A percentile compares a stretch with the other conserved stretches of the same genome.
Evolutionary conservation across 495 filamentous ascomycete genomes (phyloP).

Genomic region (Hypoxylon intermedium): DNA sequence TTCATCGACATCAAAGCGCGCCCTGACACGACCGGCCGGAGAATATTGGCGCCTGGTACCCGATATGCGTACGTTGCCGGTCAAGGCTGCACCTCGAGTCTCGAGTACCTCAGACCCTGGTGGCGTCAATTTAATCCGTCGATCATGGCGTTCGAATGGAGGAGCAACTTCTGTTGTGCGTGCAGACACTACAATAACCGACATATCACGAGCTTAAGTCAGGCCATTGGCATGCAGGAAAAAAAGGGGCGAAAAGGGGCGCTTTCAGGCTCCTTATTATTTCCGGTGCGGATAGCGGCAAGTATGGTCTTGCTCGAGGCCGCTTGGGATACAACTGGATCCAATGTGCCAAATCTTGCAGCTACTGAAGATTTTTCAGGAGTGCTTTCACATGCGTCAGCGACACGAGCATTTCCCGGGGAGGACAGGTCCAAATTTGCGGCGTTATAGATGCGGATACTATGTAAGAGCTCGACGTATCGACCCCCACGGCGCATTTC

Average conservation of each 20-base stretch:
- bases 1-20: background rate
- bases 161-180: background rate
- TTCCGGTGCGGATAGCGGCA: background rate
- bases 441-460: constrained; percentile 4
- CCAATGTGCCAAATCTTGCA: constrained; percentile 3
- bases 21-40: constrained; percentile 10
- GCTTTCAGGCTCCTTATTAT: too few species aligned
- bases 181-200: background rate
- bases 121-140: background rate
- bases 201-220: background rate
- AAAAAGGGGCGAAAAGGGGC: background rate
- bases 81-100: background rate
- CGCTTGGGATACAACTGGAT: background rate
- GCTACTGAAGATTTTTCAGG: background rate
- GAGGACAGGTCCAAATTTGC: constrained; percentile 7
- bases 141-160: background rate
- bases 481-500: constrained; percentile 19
- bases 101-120: background rate
- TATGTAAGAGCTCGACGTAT: constrained; percentile 7
- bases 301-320: background rate
- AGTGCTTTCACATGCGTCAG: background rate
- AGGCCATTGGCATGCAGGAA: background rate
- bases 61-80: background rate
- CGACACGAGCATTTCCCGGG: constrained; percentile 28
- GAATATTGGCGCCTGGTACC: constrained; percentile 9